Evolutionary conservation across 2,329 filamentous ascomycete genomes (phyloP).

Genomic region (Torrubiella hemipterigena): DNA sequence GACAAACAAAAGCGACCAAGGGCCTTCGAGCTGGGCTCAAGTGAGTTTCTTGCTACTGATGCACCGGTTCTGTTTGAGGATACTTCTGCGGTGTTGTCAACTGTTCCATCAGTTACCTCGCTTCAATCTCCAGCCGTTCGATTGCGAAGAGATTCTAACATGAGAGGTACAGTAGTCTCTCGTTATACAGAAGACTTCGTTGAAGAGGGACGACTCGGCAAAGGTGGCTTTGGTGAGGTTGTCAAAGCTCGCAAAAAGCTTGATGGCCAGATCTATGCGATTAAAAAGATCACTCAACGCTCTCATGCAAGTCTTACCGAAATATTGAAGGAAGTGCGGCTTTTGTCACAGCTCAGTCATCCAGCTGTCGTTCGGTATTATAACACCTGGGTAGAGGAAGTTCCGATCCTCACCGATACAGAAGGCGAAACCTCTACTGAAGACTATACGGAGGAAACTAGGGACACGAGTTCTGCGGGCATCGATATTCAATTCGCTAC

Average conservation of each 20-base stretch:
- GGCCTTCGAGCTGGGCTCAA: slow-evolving; percentile 60
- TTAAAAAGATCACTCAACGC: slow-evolving; percentile 88
- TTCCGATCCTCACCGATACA: slow-evolving; percentile 37
- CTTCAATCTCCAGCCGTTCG: slow-evolving; percentile 32
- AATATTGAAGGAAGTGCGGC: slow-evolving; percentile 71
- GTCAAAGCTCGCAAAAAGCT: slow-evolving; percentile 91
- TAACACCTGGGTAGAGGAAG: slow-evolving; percentile 84
- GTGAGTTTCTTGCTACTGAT: slow-evolving; percentile 55
- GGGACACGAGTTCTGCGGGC: slow-evolving; percentile 25
- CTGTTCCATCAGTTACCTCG: slow-evolving; percentile 28
- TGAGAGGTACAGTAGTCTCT: slow-evolving; percentile 42
- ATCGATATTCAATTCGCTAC: slow-evolving; percentile 48
- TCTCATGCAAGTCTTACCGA: slow-evolving; percentile 71
- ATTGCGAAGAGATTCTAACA: slow-evolving; percentile 50
- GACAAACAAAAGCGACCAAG: slow-evolving; percentile 76
- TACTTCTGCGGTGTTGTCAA: slow-evolving; percentile 23
- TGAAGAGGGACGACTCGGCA: slow-evolving; percentile 78
- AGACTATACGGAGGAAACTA: slow-evolving; percentile 23
- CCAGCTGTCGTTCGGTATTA: slow-evolving; percentile 82
- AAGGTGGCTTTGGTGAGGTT: slow-evolving; percentile 92
- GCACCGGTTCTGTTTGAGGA: slow-evolving; percentile 44
- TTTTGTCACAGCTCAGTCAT: slow-evolving; percentile 87
- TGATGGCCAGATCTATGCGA: slow-evolving; percentile 85
- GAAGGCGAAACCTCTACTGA: slow-evolving; percentile 47
- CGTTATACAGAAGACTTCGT: slow-evolving; percentile 84